Evolutionary conservation across 2,329 filamentous ascomycete species (phyloP).

Genomic region (Aspergillus viridinutans): DNA sequence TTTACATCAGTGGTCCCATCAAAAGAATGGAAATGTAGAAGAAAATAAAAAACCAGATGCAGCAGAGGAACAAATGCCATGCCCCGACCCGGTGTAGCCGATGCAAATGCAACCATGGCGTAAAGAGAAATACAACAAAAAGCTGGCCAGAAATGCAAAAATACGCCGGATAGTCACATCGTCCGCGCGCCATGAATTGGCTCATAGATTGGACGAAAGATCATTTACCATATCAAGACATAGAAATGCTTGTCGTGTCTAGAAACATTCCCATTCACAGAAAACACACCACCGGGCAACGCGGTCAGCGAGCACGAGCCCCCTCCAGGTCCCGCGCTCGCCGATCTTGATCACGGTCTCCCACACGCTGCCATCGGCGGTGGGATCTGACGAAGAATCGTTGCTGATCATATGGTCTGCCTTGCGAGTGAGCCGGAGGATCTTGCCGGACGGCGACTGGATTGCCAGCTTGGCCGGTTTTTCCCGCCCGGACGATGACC

Average conservation of each 20-base stretch:
- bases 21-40: not conserved
- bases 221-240: not conserved
- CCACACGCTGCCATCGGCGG: constrained; percentile 55
- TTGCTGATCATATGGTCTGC: constrained; percentile 42
- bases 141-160: not conserved
- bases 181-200: not conserved
- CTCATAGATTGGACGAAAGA: not conserved
- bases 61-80: constrained; percentile 2
- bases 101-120: constrained; percentile 11
- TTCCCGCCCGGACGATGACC: constrained; percentile 36
- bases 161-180: not conserved
- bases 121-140: constrained; percentile 5
- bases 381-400: constrained; percentile 35
- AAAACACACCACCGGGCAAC: constrained; percentile 67
- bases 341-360: constrained; percentile 65
- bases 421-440: constrained; percentile 61
- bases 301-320: constrained; percentile 60
- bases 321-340: constrained; percentile 60
- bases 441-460: constrained; percentile 90
- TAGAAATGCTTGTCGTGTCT: constrained; percentile 1
- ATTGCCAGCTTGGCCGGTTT: constrained; percentile 96
- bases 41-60: constrained; percentile 5
- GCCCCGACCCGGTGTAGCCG: constrained; percentile 5
- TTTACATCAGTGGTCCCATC: not conserved
- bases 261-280: constrained; percentile 61